Percentiles rank a stretch among this genome's conserved stretches.
Conservation (phyloP, 768 basidiomycete genomes). For the Epithele typhae region DNA sequence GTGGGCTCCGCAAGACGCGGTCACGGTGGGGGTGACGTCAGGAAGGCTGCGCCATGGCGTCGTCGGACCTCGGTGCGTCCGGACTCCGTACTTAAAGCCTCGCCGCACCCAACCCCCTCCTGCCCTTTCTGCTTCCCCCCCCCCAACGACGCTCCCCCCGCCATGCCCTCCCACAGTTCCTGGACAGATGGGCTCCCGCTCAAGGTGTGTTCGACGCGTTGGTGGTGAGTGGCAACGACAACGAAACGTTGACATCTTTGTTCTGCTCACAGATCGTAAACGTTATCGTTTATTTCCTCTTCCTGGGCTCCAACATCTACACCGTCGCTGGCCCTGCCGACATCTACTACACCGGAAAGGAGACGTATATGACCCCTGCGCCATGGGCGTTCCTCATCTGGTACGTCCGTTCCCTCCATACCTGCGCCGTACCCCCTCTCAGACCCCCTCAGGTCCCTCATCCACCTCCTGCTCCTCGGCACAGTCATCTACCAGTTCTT, state of each 20-base stretch:
- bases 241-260: neutral
- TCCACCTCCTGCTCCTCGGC: constrained; percentile 88
- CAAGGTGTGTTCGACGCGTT: constrained; percentile 46
- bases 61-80: neutral
- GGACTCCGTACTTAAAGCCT: constrained; percentile 7
- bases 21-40: constrained; percentile 14
- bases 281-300: constrained; percentile 76
- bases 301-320: constrained; percentile 90
- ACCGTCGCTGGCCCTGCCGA: constrained; percentile 72
- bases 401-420: constrained; percentile 32
- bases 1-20: neutral
- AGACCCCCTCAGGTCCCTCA: constrained; percentile 57
- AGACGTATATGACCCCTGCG: constrained; percentile 93
- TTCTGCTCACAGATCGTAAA: constrained; percentile 56
- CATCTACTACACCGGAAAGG: constrained; percentile 69
- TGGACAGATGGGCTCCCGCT: constrained; percentile 82
- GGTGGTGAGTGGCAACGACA: neutral
- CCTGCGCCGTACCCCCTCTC: constrained; percentile 2
- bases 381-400: constrained; percentile 91
- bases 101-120: constrained; percentile 2
- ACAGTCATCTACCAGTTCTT: constrained; percentile 90
- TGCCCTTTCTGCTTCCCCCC: neutral
- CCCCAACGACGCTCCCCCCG: neutral
- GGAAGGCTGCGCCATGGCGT: constrained; percentile 5
- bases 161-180: constrained; percentile 32